phyloP scores from a whole-genome alignment of 2,329 filamentous ascomycete species.

The Aulographum hederae region DNA sequence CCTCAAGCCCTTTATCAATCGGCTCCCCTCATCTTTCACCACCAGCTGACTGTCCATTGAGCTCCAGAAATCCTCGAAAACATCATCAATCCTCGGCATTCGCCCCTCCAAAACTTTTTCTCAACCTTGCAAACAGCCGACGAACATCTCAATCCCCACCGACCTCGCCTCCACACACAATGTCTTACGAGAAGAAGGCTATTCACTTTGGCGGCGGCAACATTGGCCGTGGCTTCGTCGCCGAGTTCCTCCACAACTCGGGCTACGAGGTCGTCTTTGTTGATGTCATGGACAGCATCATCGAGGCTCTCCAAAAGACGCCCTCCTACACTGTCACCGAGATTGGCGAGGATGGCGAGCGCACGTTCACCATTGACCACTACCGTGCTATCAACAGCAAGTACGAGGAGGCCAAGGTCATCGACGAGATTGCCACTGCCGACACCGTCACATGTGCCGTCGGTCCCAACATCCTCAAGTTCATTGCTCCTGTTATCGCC shows the following conservation, averaged over 20 bases:
- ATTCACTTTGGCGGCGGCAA: slow-evolving; percentile 35
- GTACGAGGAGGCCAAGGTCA: slow-evolving; percentile 59
- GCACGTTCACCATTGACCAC: slow-evolving; percentile 71
- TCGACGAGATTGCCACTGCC: slow-evolving; percentile 72
- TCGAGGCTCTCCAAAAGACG: slow-evolving; percentile 57
- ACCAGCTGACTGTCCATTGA: no score
- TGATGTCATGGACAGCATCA: slow-evolving; percentile 74
- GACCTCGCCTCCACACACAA: no score
- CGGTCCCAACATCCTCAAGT: slow-evolving; percentile 87
- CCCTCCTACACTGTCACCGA: slow-evolving; percentile 82
- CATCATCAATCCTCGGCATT: no score
- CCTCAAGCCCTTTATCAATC: no score
- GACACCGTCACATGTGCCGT: slow-evolving; percentile 94
- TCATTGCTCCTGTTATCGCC: slow-evolving; percentile 88
- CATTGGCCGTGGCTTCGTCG: slow-evolving; percentile 26
- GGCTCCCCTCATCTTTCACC: no score
- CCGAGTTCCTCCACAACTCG: slow-evolving; percentile 83
- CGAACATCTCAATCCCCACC: no score
- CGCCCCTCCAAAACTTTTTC: no score
- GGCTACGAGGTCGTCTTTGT: slow-evolving; percentile 94
- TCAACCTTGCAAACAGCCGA: no score
- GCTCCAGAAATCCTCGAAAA: no score
- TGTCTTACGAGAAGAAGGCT: slow-evolving; percentile 25
- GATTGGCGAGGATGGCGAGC: slow-evolving; percentile 69
- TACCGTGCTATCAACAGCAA: slow-evolving; percentile 96